Evolutionary conservation across 2,329 filamentous ascomycete genomes (phyloP).

Genomic region (Aspergillus candidus): DNA sequence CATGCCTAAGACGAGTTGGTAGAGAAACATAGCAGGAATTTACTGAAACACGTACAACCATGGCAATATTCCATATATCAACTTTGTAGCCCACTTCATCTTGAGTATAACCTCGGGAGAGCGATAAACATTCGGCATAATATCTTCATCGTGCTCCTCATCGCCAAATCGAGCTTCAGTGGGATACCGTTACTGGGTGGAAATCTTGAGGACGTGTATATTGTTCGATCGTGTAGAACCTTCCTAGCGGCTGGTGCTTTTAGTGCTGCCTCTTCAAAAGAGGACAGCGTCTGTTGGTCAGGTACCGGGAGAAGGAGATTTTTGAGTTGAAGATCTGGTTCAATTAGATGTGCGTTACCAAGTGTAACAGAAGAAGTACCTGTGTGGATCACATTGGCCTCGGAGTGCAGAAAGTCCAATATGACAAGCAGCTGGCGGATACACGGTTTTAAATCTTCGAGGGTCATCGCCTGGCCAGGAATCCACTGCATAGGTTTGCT

Average conservation of each 20-base stretch:
- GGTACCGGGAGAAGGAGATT: conserved; percentile 1
- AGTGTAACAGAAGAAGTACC: background rate
- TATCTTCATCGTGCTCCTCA: conserved; percentile 14
- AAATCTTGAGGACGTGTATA: background rate
- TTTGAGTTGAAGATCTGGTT: background rate
- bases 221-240: conserved; percentile 2
- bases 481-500: conserved; percentile 1
- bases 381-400: background rate
- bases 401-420: conserved; percentile 8
- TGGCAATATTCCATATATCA: conserved; percentile 45
- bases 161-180: conserved; percentile 1
- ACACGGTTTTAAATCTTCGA: conserved; percentile 8
- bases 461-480: conserved; percentile 1
- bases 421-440: conserved; percentile 7
- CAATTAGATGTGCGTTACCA: background rate
- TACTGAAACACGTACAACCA: conserved; percentile 32
- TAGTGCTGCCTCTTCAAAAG: background rate
- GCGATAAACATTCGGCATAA: conserved; percentile 12
- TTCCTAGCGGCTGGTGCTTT: conserved; percentile 1
- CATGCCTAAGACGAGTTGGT: conserved; percentile 2
- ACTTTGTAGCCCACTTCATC: conserved; percentile 36
- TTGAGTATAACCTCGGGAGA: conserved; percentile 37
- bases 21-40: background rate
- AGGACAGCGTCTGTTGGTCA: background rate
- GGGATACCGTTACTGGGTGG: conserved; percentile 3